Base-by-base conservation (phyloP, 192 early-diverging fungal species). In the Thoreauomyces humboldtii region DNA sequence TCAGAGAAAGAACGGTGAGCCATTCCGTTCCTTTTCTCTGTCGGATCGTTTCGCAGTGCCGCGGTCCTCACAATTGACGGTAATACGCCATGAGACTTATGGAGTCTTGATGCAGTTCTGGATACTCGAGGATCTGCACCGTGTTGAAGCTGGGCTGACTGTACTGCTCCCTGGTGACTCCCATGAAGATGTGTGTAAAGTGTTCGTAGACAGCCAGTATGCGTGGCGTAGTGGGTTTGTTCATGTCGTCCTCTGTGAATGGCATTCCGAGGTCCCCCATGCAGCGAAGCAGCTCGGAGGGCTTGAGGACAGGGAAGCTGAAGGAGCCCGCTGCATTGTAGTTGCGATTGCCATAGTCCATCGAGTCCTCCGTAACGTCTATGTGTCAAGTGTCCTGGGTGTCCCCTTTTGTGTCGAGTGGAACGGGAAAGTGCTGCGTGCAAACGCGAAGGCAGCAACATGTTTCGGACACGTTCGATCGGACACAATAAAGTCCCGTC, bases 251-350 rank as follows among this genome's bases (percentile, higher is more conserved):
- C 24, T 87, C 81, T 27, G 77, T 65, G 41, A 87, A 81, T 7
- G 86, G 82, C 29, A 94, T 83, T 25, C 88, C 77, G 28, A 94
- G 69, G 61, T 94, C 90, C n/a, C 73, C 45, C 84, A 92, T 82
- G 66, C 88, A 89, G 24, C 79, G 72, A 32, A 92, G 80, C 24
- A 94, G 88, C 37, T 91, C 90, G 32, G 78, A 69, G 7, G 80
- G 78, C 73, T 85, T 86, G 43, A 92, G 84, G 17, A 81, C 76
- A 4, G 92, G 92, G 65, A 87, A 94, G 29, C 73, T 61, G 45
- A 73, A 77, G 28, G 65, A 63, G 42, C 59, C 41, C 31, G 22
- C 59, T 21, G 59, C 22, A 9, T 41, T 41, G 38, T 41, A 41
- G 36, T 61, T 2, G 17, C 41, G 41, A 22, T 36, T 36, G 37